These are phyloP conservation scores for Rasamsonia emersonii DNA, from an alignment of 2,329 filamentous ascomycete species.

Conservation along the genomic window DNA sequence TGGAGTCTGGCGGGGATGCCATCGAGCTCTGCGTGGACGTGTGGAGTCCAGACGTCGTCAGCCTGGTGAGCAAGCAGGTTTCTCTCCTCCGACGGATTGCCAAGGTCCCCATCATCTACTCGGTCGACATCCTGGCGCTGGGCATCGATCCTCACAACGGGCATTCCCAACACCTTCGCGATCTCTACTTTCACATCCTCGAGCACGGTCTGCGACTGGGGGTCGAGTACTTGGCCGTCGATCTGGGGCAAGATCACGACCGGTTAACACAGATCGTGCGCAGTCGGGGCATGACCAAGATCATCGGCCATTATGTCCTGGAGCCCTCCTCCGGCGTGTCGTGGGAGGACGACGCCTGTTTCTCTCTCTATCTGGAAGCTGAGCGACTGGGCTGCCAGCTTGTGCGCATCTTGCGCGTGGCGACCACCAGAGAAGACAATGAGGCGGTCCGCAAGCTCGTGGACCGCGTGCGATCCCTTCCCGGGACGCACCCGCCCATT, in stretches of 20 bases:
- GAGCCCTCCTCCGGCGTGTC: slow-evolving; percentile 19
- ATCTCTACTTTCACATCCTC: slow-evolving; percentile 26
- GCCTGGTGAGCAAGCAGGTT: slow-evolving; percentile 47
- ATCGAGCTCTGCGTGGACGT: slow-evolving; percentile 53
- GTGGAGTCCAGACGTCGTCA: slow-evolving; percentile 44
- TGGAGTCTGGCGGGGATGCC: slow-evolving; percentile 52
- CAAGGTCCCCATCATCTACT: slow-evolving; percentile 49
- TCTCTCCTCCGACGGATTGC: slow-evolving; percentile 50
- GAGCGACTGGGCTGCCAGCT: slow-evolving; percentile 30
- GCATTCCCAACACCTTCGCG: slow-evolving; percentile 7
- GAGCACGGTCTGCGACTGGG: slow-evolving; percentile 32
- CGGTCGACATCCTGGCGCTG: slow-evolving; percentile 36
- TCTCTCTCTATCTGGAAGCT: slow-evolving; percentile 26
- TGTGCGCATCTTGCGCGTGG: slow-evolving; percentile 29
- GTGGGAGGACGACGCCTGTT: slow-evolving; percentile 27
- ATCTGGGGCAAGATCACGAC: slow-evolving; percentile 24
- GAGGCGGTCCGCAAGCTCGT: slow-evolving; percentile 27
- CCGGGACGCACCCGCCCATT: slow-evolving; percentile 23
- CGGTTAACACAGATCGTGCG: slow-evolving; percentile 19
- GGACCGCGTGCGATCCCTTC: slow-evolving; percentile 24
- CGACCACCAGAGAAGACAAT: slow-evolving; percentile 30
- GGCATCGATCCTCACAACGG: slow-evolving; percentile 9
- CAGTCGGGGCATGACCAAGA: slow-evolving; percentile 31
- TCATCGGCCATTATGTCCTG: slow-evolving; percentile 31
- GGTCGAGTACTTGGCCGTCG: slow-evolving; percentile 32